Base-by-base conservation (phyloP, 139 green algal species). In the Chlorella ohadii region DNA sequence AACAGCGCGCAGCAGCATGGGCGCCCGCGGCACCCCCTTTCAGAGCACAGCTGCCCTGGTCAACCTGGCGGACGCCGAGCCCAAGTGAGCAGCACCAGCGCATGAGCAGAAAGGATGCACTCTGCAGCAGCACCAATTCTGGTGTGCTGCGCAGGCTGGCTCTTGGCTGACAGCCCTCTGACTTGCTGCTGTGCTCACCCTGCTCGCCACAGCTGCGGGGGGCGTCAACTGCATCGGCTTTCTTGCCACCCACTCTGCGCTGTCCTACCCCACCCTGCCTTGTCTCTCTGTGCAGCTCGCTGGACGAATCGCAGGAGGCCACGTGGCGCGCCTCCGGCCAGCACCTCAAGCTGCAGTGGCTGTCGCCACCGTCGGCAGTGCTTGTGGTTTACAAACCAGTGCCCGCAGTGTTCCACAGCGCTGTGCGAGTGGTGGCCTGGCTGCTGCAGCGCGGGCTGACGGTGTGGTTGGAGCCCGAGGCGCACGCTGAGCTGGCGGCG, bases 261-360 rank as follows among this genome's bases (percentile, higher is more conserved):
- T 44, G 1, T 31, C 28, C n/a, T 15, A 6, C 38, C 11, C 6
- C 36, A 16, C 36, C 3, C 23, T 20, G 4, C 28, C 51, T 1
- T 47, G 47, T 55, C 28, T 39, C 38, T 6, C 72, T 20, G 6
- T 65, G 79, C 77, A 89, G 78, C 15, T 65, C 22, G 25, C 31
- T 86, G 68, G 79, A 84, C 71, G 72, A 84, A 23, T 22, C 31
- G 36, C 68, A 86, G 51, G 72, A 86, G 68, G 81, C 81, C 0
- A 79, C 59, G 0, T 90, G 86, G 86, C 72, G 74, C 5, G 86
- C 86, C 28, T 85, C 28, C 72, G 88, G 88, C 19, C 80, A 81
- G 36, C 86, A 92, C 83, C 39, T 93, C 28, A 88, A 92, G 71
- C 81, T 94, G 84, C 90, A 94, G 57, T 94, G 91, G 91, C 72